Conservation (phyloP, 257 asterid genomes). For the Nicotiana knightiana region DNA sequence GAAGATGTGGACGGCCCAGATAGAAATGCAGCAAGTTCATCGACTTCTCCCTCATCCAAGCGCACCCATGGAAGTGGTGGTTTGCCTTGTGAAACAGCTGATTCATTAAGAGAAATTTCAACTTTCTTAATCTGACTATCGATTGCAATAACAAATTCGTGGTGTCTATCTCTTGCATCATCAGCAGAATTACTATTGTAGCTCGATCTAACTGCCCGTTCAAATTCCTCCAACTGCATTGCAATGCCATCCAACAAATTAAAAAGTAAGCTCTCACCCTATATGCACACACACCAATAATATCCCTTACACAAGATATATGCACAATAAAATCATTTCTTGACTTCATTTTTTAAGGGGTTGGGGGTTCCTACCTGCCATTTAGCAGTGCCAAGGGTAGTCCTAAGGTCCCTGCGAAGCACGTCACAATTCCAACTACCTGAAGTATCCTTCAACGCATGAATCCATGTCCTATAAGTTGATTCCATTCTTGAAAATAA, state of each 20-base stretch:
- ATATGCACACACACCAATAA: not conserved
- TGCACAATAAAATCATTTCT: not conserved
- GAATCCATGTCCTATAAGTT: constrained; percentile 81
- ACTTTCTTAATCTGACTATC: constrained; percentile 56
- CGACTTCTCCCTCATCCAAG: constrained; percentile 69
- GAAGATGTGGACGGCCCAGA: constrained; percentile 44
- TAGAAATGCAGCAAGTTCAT: constrained; percentile 81
- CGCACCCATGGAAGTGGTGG: constrained; percentile 89
- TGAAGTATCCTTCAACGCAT: constrained; percentile 50
- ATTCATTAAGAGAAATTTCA: constrained; percentile 51
- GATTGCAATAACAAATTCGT: constrained; percentile 56
- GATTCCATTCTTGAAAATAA: constrained; percentile 77
- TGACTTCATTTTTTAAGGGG: not conserved
- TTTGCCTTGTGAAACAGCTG: constrained; percentile 51
- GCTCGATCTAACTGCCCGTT: constrained; percentile 72
- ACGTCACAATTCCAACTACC: constrained; percentile 67
- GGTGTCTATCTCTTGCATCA: constrained; percentile 75
- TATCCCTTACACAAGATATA: not conserved
- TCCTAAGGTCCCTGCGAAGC: constrained; percentile 67
- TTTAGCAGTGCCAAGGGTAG: constrained; percentile 82
- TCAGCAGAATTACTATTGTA: constrained; percentile 41
- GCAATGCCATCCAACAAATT: constrained; percentile 12
- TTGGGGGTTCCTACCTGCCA: constrained; percentile 63
- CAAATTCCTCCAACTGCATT: constrained; percentile 88
- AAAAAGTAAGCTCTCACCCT: constrained; percentile 7